These are phyloP conservation scores for Tetracentron sinense DNA, from an alignment of 164 flowering plant species.

Conservation along the genomic window DNA sequence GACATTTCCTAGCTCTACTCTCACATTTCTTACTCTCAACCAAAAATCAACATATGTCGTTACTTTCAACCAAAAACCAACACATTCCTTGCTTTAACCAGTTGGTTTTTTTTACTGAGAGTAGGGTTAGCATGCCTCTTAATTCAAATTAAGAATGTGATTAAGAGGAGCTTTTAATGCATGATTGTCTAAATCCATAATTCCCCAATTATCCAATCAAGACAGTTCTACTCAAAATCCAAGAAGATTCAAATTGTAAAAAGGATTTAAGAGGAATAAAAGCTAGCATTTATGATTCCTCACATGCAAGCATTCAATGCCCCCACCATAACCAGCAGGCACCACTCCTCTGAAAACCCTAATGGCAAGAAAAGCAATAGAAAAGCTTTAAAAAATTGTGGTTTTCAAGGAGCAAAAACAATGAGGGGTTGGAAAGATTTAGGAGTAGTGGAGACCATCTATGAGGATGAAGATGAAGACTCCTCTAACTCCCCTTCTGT, in stretches of 20 bases:
- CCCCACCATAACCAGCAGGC: constrained; percentile 3
- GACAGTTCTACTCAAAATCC: not conserved
- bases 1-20: no score
- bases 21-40: no score
- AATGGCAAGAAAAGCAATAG: constrained; percentile 1
- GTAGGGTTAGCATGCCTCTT: no score
- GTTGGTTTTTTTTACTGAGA: no score
- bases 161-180: no score
- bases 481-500: constrained; percentile 27
- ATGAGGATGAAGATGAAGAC: constrained; percentile 56
- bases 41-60: no score
- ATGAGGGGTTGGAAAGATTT: constrained; percentile 52
- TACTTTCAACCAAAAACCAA: no score
- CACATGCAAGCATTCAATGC: constrained; percentile 53
- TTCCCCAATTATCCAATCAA: not conserved
- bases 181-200: not conserved
- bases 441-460: constrained; percentile 67
- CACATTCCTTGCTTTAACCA: no score
- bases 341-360: constrained; percentile 11
- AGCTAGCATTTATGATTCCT: constrained; percentile 43
- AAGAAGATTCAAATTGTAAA: not conserved
- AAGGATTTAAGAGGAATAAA: not conserved
- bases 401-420: not conserved
- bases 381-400: not conserved
- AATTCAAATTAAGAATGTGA: no score